phyloP scores from a whole-genome alignment of 495 filamentous ascomycete species.

The Penicillium paxilli region DNA sequence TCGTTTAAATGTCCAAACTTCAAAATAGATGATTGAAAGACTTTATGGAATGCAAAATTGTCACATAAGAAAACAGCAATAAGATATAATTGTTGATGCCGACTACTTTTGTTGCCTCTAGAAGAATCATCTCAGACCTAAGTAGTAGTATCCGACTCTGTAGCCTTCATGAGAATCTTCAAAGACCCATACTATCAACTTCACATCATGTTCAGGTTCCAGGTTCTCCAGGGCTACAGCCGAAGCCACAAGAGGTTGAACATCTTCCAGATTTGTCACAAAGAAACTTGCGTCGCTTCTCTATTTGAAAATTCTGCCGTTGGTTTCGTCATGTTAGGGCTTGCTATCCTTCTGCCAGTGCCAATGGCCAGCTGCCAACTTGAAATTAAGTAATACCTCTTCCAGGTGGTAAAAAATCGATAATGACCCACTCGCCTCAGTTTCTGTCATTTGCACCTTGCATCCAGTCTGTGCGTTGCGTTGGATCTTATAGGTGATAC shows the following conservation, averaged over 20 bases:
- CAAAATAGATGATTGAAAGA: background rate
- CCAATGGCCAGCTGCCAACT: too few relatives aligned
- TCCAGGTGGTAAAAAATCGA: too few relatives aligned
- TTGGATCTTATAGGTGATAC: background rate
- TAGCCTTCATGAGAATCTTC: too few relatives aligned
- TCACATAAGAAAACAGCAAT: background rate
- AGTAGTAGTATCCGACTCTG: background rate
- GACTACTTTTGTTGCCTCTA: background rate
- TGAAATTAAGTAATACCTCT: too few relatives aligned
- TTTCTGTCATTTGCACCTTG: background rate
- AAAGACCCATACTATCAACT: background rate
- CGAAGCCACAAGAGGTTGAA: too few relatives aligned
- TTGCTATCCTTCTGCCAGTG: too few relatives aligned
- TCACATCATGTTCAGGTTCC: background rate
- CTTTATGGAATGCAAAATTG: background rate
- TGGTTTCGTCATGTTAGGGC: background rate
- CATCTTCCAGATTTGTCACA: background rate
- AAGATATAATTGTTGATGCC: background rate
- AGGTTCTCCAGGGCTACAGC: too few relatives aligned
- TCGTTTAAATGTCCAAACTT: background rate
- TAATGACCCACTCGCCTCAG: background rate
- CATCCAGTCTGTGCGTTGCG: background rate
- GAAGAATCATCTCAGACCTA: background rate
- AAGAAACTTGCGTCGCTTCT: slow-evolving; percentile 12
- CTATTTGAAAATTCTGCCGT: slow-evolving; percentile 5